phyloP scores from a whole-genome alignment of 2,329 filamentous ascomycete genomes.

The Calonectria leucothoes region DNA sequence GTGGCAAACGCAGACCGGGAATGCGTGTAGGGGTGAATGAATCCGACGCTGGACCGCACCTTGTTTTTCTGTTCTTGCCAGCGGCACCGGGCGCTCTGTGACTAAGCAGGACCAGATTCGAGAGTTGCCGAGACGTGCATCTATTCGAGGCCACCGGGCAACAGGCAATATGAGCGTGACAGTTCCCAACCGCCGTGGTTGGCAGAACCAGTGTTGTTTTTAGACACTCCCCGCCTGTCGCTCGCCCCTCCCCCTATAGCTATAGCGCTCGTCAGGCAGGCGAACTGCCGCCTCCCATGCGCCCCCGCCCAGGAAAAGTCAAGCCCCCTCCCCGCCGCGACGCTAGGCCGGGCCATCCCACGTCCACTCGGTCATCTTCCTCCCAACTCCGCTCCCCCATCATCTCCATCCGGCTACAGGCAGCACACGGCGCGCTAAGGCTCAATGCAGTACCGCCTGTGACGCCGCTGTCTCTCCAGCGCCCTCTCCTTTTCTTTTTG shows the following conservation, averaged over 20 bases:
- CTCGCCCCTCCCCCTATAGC: not conserved
- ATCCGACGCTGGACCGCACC: not conserved
- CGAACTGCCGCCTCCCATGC: not conserved
- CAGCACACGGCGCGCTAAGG: not conserved
- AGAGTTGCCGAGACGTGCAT: not conserved
- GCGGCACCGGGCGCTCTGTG: not conserved
- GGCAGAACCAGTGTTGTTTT: not conserved
- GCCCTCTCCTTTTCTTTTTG: slow-evolving; percentile 10
- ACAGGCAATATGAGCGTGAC: not conserved
- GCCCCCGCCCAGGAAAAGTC: not conserved
- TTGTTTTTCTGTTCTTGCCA: not conserved
- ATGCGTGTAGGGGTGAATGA: not conserved
- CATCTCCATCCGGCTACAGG: slow-evolving; percentile 17
- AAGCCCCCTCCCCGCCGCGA: not conserved
- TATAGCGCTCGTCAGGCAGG: not conserved
- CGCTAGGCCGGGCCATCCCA: slow-evolving; percentile 3
- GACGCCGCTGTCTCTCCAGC: not conserved
- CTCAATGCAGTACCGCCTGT: not conserved
- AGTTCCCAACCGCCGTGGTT: not conserved
- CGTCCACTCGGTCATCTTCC: slow-evolving; percentile 23
- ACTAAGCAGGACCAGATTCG: not conserved
- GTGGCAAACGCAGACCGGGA: not conserved
- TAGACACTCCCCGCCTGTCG: not conserved
- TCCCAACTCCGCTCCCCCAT: slow-evolving; percentile 19
- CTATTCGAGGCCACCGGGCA: not conserved